These are phyloP conservation scores for Jamesozyma rosinii DNA, from an alignment of 805 yeast species.

Conservation along the genomic window DNA sequence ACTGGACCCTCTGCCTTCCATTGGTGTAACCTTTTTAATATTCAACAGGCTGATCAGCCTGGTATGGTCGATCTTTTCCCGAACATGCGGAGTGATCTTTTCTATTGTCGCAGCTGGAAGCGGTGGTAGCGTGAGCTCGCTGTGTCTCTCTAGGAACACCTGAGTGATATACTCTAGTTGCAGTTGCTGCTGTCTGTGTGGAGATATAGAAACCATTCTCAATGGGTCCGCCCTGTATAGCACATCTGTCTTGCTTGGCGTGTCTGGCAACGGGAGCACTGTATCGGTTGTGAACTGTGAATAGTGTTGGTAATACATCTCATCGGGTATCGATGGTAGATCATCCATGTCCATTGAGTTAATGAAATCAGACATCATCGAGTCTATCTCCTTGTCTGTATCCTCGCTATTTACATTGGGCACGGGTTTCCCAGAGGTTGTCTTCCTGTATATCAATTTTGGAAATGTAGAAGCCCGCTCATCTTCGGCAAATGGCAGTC, in stretches of 20 bases:
- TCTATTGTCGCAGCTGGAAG: conserved; percentile 17
- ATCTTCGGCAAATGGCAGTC: conserved; percentile 71
- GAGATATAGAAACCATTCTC: conserved; percentile 26
- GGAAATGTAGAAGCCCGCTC: conserved; percentile 51
- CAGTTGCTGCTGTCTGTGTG: conserved; percentile 24
- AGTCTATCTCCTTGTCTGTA: conserved; percentile 32
- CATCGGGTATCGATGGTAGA: conserved; percentile 9
- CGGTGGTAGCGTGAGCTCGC: conserved; percentile 22
- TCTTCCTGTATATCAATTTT: conserved; percentile 29
- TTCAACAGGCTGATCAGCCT: conserved; percentile 13
- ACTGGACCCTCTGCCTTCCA: neutral
- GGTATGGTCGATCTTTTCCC: neutral
- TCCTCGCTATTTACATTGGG: conserved; percentile 13
- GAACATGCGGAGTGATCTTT: conserved; percentile 12
- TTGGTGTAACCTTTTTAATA: conserved; percentile 8
- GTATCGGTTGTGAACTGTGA: conserved; percentile 8
- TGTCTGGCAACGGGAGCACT: conserved; percentile 18
- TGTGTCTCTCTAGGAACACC: conserved; percentile 10
- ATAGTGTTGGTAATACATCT: conserved; percentile 18
- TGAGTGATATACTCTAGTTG: conserved; percentile 22
- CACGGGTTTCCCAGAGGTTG: conserved; percentile 25
- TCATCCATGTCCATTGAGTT: conserved; percentile 37
- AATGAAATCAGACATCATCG: conserved; percentile 37
- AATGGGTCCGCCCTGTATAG: conserved; percentile 18
- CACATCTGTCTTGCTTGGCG: conserved; percentile 1